Percentiles rank a stretch among this genome's conserved stretches.
These are phyloP conservation scores for Aspergillus oerlinghausenensis DNA, from an alignment of 2,329 filamentous ascomycete genomes.

Conservation along the genomic window DNA sequence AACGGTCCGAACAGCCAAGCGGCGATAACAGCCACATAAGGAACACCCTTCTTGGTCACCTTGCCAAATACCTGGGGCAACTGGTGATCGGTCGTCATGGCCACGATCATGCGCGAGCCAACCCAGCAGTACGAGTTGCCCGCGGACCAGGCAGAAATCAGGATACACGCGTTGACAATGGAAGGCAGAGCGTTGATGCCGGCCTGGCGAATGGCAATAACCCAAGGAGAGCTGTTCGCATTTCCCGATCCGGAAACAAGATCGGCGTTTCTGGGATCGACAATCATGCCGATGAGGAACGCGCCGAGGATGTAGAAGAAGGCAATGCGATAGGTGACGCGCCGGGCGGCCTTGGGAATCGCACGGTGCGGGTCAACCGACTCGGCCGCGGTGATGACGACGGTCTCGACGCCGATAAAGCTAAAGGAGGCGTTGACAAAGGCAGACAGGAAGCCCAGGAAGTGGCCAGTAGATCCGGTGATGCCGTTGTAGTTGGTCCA, in stretches of 20 bases:
- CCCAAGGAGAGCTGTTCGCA: constrained; percentile 31
- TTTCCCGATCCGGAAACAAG: constrained; percentile 25
- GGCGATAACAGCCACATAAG: constrained; percentile 55
- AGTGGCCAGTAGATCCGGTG: constrained; percentile 29
- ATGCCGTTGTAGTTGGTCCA: constrained; percentile 30
- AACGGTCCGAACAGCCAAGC: constrained; percentile 45
- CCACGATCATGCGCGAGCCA: constrained; percentile 57
- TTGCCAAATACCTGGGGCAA: constrained; percentile 55
- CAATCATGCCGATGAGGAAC: constrained; percentile 27
- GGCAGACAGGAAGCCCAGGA: constrained; percentile 35
- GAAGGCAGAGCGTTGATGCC: constrained; percentile 32
- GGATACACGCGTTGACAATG: constrained; percentile 33
- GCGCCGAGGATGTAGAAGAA: constrained; percentile 36
- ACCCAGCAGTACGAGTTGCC: constrained; percentile 44
- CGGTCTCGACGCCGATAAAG: constrained; percentile 39
- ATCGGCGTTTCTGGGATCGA: constrained; percentile 17
- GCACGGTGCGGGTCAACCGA: constrained; percentile 35
- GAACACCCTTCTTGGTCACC: constrained; percentile 49
- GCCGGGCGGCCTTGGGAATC: constrained; percentile 39
- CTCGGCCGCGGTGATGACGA: constrained; percentile 40
- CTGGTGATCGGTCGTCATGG: constrained; percentile 56
- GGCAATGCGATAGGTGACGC: constrained; percentile 38
- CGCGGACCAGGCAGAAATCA: constrained; percentile 38
- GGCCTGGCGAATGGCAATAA: constrained; percentile 31
- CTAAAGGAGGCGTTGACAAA: constrained; percentile 40